These are phyloP conservation scores for Salix exigua DNA, from an alignment of 345 rosid species.

Conservation along the genomic window DNA sequence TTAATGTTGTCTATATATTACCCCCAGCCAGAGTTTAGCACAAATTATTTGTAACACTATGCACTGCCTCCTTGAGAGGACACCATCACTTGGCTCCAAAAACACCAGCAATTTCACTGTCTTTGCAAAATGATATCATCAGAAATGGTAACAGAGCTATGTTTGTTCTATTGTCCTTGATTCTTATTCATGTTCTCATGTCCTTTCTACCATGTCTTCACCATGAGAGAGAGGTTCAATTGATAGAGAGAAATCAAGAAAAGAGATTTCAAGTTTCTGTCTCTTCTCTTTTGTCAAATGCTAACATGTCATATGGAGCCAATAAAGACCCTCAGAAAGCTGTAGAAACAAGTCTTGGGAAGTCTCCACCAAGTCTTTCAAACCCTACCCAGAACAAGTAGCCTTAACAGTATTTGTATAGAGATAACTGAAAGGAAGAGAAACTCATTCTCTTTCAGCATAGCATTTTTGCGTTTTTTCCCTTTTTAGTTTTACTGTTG, in stretches of 20 bases:
- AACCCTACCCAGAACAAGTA: conserved; percentile 55
- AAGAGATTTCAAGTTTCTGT: conserved; percentile 40
- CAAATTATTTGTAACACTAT: conserved; percentile 3
- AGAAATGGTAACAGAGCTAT: conserved; percentile 15
- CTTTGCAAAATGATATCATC: conserved; percentile 15
- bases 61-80: conserved; percentile 7
- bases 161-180: conserved; percentile 18
- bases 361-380: conserved; percentile 45
- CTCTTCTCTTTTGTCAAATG: conserved; percentile 16
- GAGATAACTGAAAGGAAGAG: conserved; percentile 11
- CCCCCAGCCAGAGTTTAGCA: background rate
- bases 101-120: conserved; percentile 3
- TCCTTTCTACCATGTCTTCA: conserved; percentile 19
- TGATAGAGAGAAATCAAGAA: conserved; percentile 20
- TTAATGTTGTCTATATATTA: conserved; percentile 17
- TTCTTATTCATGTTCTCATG: conserved; percentile 23
- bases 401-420: conserved; percentile 6
- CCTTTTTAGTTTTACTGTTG: background rate
- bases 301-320: conserved; percentile 23
- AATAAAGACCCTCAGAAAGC: conserved; percentile 26
- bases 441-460: conserved; percentile 1
- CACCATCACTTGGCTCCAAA: background rate
- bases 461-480: conserved; percentile 8
- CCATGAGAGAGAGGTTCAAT: conserved; percentile 16
- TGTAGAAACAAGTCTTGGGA: conserved; percentile 40